phyloP scores from a whole-genome alignment of 1,139 yeast genomes.

The Spencermartinsiella ligniputridi region DNA sequence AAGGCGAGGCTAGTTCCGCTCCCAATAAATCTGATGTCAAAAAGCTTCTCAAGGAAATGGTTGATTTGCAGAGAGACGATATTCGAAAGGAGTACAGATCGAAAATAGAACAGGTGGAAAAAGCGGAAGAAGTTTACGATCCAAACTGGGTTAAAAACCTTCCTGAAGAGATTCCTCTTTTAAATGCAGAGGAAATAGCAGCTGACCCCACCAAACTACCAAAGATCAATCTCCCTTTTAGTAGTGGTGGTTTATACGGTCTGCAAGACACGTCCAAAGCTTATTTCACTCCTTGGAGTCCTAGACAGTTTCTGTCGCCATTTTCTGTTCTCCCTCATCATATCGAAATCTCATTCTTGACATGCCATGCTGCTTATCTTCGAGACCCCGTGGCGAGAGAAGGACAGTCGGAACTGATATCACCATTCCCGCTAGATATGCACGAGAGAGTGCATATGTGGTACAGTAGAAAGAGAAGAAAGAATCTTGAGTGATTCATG shows the following conservation, averaged over 20 bases:
- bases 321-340: slow-evolving; percentile 91
- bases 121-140: slow-evolving; percentile 41
- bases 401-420: slow-evolving; percentile 90
- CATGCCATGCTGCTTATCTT: slow-evolving; percentile 92
- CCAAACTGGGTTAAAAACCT: slow-evolving; percentile 57
- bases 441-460: slow-evolving; percentile 97
- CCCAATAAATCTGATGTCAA: slow-evolving; percentile 40
- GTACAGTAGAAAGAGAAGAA: slow-evolving; percentile 62
- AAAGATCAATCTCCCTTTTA: slow-evolving; percentile 30
- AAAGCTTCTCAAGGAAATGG: slow-evolving; percentile 52
- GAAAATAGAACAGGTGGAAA: slow-evolving; percentile 20
- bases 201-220: slow-evolving; percentile 47
- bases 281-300: slow-evolving; percentile 95
- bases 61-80: slow-evolving; percentile 47
- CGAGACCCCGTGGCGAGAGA: slow-evolving; percentile 98
- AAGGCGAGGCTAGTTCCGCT: slow-evolving; percentile 11
- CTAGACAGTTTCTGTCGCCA: slow-evolving; percentile 89
- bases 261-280: slow-evolving; percentile 71
- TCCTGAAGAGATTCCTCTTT: slow-evolving; percentile 40
- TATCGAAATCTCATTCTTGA: slow-evolving; percentile 79
- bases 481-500: slow-evolving; percentile 8
- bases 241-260: slow-evolving; percentile 63
- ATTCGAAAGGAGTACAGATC: slow-evolving; percentile 39
- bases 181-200: slow-evolving; percentile 50
- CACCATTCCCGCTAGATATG: slow-evolving; percentile 78